phyloP scores from a whole-genome alignment of 768 basidiomycete genomes.

The Epithele typhae region DNA sequence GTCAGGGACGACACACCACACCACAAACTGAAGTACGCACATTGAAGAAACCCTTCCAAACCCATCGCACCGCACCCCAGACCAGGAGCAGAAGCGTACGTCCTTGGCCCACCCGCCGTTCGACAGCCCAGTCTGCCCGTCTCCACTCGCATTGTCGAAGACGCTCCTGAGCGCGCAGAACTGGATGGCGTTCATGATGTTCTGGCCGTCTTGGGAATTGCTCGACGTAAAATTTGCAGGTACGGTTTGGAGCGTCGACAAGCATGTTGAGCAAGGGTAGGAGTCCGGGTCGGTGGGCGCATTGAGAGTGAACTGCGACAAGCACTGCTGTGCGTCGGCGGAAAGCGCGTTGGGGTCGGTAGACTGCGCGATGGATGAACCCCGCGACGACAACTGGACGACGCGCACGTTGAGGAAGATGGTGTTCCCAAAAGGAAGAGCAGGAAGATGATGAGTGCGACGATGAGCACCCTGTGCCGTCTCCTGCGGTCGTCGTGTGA shows the following conservation, averaged over 20 bases:
- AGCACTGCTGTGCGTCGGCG: conserved; percentile 37
- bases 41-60: conserved; percentile 37
- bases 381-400: conserved; percentile 4
- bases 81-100: conserved; percentile 42
- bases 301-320: conserved; percentile 41
- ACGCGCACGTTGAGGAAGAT: conserved; percentile 36
- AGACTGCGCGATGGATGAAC: conserved; percentile 1
- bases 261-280: conserved; percentile 45
- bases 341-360: conserved; percentile 29
- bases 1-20: conserved; percentile 1
- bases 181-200: conserved; percentile 35
- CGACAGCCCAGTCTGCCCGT: conserved; percentile 35
- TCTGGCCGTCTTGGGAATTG: conserved; percentile 30
- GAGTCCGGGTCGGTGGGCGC: conserved; percentile 38
- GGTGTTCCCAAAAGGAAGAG: conserved; percentile 40
- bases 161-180: conserved; percentile 45
- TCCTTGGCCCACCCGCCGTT: conserved; percentile 44
- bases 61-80: conserved; percentile 39
- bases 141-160: conserved; percentile 33
- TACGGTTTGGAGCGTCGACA: conserved; percentile 35
- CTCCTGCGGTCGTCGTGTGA: conserved; percentile 23
- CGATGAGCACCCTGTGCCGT: conserved; percentile 27
- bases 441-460: conserved; percentile 35
- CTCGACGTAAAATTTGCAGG: conserved; percentile 30
- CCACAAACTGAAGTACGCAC: conserved; percentile 26